Conservation (phyloP, 495 filamentous ascomycete species). For the Pyronema omphalodes region DNA sequence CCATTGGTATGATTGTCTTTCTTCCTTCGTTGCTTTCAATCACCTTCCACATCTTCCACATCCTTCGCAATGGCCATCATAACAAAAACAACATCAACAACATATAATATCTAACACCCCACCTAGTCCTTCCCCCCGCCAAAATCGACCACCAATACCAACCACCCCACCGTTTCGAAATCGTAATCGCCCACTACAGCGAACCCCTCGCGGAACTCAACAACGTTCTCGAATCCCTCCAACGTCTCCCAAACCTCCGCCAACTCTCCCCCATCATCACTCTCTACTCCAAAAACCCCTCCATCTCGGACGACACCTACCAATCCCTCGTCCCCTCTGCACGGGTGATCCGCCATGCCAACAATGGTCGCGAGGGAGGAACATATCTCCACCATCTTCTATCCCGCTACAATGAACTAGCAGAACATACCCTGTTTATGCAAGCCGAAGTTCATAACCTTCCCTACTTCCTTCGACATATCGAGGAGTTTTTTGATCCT, state of each 20-base stretch:
- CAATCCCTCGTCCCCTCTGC: conserved; percentile 21
- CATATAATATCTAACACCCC: no score
- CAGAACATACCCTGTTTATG: conserved; percentile 31
- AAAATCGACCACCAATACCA: neutral
- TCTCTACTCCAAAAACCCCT: conserved; percentile 27
- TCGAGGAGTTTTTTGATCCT: conserved; percentile 27
- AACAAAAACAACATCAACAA: no score
- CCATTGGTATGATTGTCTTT: no score
- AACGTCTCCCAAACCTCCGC: conserved; percentile 13
- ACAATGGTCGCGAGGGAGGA: conserved; percentile 29
- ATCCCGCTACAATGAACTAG: conserved; percentile 28
- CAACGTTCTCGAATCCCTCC: conserved; percentile 6
- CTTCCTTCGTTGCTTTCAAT: no score
- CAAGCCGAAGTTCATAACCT: conserved; percentile 29
- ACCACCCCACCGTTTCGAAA: conserved; percentile 16
- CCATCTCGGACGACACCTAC: conserved; percentile 12
- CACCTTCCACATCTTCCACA: no score
- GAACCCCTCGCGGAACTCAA: conserved; percentile 22
- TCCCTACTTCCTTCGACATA: conserved; percentile 23
- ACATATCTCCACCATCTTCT: conserved; percentile 32
- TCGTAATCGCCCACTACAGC: conserved; percentile 28
- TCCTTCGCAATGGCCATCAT: no score
- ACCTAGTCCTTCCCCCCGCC: no score
- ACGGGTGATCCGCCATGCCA: conserved; percentile 23
- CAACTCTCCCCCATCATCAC: conserved; percentile 20